Evolutionary conservation across 2,329 filamentous ascomycete genomes (phyloP), one percentile per base, ranked within the genome.

Genomic region (Setomelanomma holmii): DNA sequence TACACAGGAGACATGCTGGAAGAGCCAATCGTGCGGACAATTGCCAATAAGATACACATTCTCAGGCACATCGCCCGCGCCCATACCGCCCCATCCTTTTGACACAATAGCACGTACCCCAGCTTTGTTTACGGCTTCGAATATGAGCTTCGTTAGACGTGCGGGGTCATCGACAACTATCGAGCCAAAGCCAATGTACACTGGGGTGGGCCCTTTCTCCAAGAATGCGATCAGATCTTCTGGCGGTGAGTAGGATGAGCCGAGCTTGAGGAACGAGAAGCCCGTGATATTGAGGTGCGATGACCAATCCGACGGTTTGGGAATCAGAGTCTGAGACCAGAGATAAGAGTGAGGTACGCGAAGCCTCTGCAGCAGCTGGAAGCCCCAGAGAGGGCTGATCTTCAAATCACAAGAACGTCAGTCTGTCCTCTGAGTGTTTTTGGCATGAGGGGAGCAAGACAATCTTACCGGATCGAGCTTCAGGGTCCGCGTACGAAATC

Each of bases 141-240:
- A 73, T 0, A 84, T 75, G 10, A 74, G 77, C 2, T 72, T 61
- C 0, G 78, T 81, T 4, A 84, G 60, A 7, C 53, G 64, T 11
- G 76, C 61, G 0, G 82, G 78, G 23, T 84, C 72, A 17, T 83
- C 80, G 2, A 84, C 74, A 0, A 85, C 82, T 40, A 85, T 84
- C 27, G 78, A 82, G 4, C 83, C 82, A 56, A 85, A 85, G 0
- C 83, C 82, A 30, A 85, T 81, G 45, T 85, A 85, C 0, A 85
- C 64, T 0, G 83, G 82, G 5, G 78, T 72, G 2, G 79, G 75
- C 0, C 82, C 82, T 0, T 79, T 79, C 10, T 59, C 61, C 1
- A 85, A 72, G 42, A 84, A 85, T 0, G 59, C 53, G 2, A 60
- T 64, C 2, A 82, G 56, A 6, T 78, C 77, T 0, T 66, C 48